phyloP scores from a whole-genome alignment of 768 basidiomycete species.

The Lactarius trivialis region DNA sequence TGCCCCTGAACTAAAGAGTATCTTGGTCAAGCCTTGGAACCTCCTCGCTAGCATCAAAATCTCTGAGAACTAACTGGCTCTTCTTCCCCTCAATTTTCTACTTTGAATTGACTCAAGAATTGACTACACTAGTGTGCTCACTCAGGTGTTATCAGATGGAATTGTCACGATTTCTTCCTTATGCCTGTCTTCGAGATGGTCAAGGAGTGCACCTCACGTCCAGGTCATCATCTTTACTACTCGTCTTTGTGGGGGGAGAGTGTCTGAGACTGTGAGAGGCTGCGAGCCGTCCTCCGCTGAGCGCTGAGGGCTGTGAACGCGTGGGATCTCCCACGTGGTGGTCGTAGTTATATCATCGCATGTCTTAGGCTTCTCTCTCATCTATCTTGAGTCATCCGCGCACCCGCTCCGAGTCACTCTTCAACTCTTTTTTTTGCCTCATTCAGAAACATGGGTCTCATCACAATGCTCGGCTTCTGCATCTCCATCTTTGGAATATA shows the following conservation, averaged over 20 bases:
- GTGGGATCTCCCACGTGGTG: constrained; percentile 1
- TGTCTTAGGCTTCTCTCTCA: background rate
- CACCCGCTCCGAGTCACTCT: background rate
- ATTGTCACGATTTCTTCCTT: background rate
- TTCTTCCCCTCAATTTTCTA: background rate
- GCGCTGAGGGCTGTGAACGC: background rate
- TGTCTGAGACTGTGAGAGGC: background rate
- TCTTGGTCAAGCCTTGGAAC: background rate
- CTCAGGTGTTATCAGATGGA: background rate
- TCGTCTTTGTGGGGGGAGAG: background rate
- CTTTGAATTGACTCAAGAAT: background rate
- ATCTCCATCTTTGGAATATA: background rate
- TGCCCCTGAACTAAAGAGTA: background rate
- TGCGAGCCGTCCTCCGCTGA: background rate
- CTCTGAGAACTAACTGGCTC: background rate
- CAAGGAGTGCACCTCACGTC: background rate
- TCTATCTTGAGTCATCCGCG: background rate
- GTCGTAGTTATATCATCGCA: background rate
- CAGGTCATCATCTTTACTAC: background rate
- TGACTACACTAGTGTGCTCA: background rate
- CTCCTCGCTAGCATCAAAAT: too few relatives aligned
- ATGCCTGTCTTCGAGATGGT: background rate
- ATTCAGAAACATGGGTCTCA: background rate
- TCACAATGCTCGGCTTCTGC: background rate
- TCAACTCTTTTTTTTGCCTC: background rate